Evolutionary conservation across 441 rosid species (phyloP).

Genomic region (Syzygium syzygioides): DNA sequence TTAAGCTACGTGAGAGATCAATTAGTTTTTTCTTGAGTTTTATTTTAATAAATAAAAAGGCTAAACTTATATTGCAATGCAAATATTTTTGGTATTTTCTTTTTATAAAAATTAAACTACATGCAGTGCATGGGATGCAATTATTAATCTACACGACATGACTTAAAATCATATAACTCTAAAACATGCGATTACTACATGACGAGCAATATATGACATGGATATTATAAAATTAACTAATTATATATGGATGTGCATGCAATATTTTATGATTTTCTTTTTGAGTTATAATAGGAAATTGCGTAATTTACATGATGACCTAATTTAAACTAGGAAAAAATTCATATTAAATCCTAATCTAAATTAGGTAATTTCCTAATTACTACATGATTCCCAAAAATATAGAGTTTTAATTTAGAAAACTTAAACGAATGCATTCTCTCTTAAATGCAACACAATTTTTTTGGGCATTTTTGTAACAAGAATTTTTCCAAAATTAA

Average conservation of each 20-base stretch:
- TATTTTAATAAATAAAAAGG: no score
- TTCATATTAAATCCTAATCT: not conserved
- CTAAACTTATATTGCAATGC: no score
- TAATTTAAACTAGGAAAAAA: not conserved
- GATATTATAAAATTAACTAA: not conserved
- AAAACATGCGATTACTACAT: not conserved
- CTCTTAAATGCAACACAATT: not conserved
- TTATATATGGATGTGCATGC: not conserved
- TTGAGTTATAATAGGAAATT: not conserved
- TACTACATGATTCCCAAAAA: not conserved
- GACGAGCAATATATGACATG: not conserved
- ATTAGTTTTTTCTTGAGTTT: no score
- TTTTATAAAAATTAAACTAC: not conserved
- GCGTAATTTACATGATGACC: not conserved
- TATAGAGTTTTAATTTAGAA: not conserved
- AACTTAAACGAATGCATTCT: not conserved
- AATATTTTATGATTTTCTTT: not conserved
- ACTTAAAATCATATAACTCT: not conserved
- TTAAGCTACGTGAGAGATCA: no score
- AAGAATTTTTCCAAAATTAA: not conserved
- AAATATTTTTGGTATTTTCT: fast-evolving
- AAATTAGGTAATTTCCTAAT: not conserved
- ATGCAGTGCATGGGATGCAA: not conserved
- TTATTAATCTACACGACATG: not conserved
- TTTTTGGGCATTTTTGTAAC: not conserved